These are phyloP conservation scores for Tagetes erecta DNA, from an alignment of 129 eudicot genomes.

Conservation along the genomic window DNA sequence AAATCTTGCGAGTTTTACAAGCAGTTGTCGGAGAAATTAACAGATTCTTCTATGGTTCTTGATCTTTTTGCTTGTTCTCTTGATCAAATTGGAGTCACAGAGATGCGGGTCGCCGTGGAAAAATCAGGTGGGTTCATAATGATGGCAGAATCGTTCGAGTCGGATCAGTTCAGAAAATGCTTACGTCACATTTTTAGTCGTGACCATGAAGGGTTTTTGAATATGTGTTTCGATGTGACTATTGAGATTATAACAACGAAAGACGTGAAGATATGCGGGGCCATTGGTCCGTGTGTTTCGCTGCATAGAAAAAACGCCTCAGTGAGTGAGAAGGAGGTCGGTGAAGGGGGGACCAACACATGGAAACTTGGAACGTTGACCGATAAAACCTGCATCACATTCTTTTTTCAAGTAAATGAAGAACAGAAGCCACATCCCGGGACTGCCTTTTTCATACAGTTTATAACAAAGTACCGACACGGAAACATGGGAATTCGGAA, in stretches of 20 bases:
- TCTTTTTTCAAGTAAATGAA: slow-evolving; percentile 72
- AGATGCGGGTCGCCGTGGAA: slow-evolving; percentile 73
- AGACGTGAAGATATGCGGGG: slow-evolving; percentile 83
- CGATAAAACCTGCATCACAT: slow-evolving; percentile 76
- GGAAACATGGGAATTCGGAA: slow-evolving; percentile 73
- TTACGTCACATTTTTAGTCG: slow-evolving; percentile 59
- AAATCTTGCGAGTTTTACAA: slow-evolving; percentile 73
- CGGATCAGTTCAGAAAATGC: slow-evolving; percentile 82
- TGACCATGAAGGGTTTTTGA: slow-evolving; percentile 70
- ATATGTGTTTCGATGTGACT: slow-evolving; percentile 81
- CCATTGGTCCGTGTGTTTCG: slow-evolving; percentile 89
- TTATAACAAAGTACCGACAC: slow-evolving; percentile 73
- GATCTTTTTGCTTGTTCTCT: slow-evolving; percentile 95
- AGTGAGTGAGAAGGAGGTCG: slow-evolving; percentile 70
- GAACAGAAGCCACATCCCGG: slow-evolving; percentile 65
- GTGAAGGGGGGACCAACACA: slow-evolving; percentile 78
- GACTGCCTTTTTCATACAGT: slow-evolving; percentile 84
- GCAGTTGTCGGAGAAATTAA: slow-evolving; percentile 53
- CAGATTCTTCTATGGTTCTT: slow-evolving; percentile 65
- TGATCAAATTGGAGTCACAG: slow-evolving; percentile 95
- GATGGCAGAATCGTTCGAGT: slow-evolving; percentile 76
- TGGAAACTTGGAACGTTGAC: slow-evolving; percentile 85
- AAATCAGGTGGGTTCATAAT: slow-evolving; percentile 87
- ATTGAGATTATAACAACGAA: slow-evolving; percentile 81
- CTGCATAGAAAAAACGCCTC: slow-evolving; percentile 51